Evolutionary conservation across 495 filamentous ascomycete species (phyloP).

Genomic region (Bathelium albidoporum): DNA sequence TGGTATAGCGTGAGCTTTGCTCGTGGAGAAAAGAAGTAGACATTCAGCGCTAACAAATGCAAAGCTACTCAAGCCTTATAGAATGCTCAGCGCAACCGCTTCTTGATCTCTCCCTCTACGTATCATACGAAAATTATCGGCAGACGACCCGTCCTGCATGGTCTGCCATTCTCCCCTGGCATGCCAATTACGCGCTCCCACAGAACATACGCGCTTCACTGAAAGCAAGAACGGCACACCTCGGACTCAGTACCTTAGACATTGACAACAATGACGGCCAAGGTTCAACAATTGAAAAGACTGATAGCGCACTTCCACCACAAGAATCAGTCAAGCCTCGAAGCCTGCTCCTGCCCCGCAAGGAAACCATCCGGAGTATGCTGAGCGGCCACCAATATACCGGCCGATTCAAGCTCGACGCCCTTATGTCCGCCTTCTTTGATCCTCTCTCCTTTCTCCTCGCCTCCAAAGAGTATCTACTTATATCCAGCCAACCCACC

Average conservation of each 20-base stretch:
- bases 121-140: conserved; percentile 76
- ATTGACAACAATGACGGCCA: conserved; percentile 39
- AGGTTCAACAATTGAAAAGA: conserved; percentile 11
- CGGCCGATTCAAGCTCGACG: conserved; percentile 57
- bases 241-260: conserved; percentile 59
- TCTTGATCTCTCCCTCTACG: conserved; percentile 52
- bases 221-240: conserved; percentile 56
- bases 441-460: conserved; percentile 57
- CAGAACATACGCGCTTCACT: conserved; percentile 56
- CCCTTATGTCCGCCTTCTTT: conserved; percentile 56
- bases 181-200: conserved; percentile 70
- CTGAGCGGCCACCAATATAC: conserved; percentile 28
- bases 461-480: conserved; percentile 43
- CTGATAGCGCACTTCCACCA: conserved; percentile 3
- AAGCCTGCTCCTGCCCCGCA: conserved; percentile 22
- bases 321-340: conserved; percentile 14
- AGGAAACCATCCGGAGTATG: conserved; percentile 23
- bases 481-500: conserved; percentile 41
- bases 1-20: conserved; percentile 40
- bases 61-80: conserved; percentile 15
- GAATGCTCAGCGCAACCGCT: conserved; percentile 22
- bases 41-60: not conserved
- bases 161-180: conserved; percentile 65
- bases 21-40: not conserved
- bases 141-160: conserved; percentile 63